Base-by-base conservation (phyloP, 208 protist species). In the Acanthamoeba sp. region DNA sequence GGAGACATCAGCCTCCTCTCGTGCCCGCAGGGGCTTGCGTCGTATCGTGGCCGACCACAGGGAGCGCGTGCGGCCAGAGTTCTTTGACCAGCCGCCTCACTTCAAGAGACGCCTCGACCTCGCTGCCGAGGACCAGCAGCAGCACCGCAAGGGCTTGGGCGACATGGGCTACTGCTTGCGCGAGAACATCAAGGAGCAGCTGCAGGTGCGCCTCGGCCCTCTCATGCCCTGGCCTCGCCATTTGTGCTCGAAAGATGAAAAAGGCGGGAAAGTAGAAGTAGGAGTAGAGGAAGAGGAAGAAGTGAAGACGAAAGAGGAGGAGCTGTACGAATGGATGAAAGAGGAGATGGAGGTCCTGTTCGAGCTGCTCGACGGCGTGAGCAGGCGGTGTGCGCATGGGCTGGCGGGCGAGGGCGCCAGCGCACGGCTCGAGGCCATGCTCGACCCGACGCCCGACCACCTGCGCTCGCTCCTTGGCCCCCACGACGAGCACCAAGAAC, bases 131-230 rank as follows among this genome's bases (percentile, higher is more conserved):
- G 57, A 64, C 2, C 57, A 18, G 4, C 2, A 18, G 57, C 24
- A 64, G 14, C 24, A 18, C 57, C 4, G 16, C 57, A 16, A 18
- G 7, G 57, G 69, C 20, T n/a, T 82, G 32, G 36, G 73, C 40
- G 82, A 89, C 82, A 89, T 32, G 24, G 82, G 82, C 48, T 89
- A 89, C 50, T 89, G 82, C 50, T 16, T 89, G 55, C 82, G 82
- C 14, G 20, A 9, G 29, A 14, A 22, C 82, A 12, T 89, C 20
- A 89, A 89, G 55, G 82, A 89, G 82, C 82, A 89, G 48, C 32
- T 69, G 9, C 82, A 89, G 48, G 55, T 89, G 20, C 82, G 82
- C 32, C 38, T 89, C 32, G 82, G 82, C 18, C 32, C 42, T 3
- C 32, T 1, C 82, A 89, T 89, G 82, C 45, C 45, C 45, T 89